phyloP scores from a whole-genome alignment of 176 grass and related monocot genomes.

The Ananas comosus region DNA sequence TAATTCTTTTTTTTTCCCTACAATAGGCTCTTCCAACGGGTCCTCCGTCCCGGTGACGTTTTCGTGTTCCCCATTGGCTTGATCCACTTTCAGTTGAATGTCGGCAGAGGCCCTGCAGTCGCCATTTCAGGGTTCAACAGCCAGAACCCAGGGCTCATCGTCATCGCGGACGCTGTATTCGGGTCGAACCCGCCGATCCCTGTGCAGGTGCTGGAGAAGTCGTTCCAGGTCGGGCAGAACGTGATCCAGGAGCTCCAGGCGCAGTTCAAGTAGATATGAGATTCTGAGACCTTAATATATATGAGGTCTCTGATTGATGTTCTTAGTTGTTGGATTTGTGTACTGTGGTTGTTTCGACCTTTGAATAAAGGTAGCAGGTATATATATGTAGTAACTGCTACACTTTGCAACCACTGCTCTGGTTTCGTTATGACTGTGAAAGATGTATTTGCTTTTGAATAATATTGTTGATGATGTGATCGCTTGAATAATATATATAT shows the following conservation, averaged over 20 bases:
- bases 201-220: conserved; percentile 48
- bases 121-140: conserved; percentile 39
- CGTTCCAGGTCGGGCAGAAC: conserved; percentile 29
- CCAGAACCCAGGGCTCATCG: conserved; percentile 40
- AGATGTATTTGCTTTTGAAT: no score
- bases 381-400: no score
- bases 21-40: conserved; percentile 19
- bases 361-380: background rate
- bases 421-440: no score
- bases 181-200: conserved; percentile 40
- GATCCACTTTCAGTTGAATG: conserved; percentile 50
- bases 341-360: background rate
- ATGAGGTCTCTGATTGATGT: background rate
- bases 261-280: conserved; percentile 5
- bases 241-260: conserved; percentile 15
- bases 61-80: conserved; percentile 45
- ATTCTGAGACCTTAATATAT: background rate
- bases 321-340: background rate
- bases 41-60: conserved; percentile 22
- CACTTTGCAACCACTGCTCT: no score
- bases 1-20: no score
- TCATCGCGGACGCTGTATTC: conserved; percentile 44
- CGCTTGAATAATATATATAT: no score
- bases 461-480: no score
- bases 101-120: conserved; percentile 22